These are phyloP conservation scores for Penicillium rolfsii DNA, from an alignment of 2,329 filamentous ascomycete genomes.

Conservation along the genomic window DNA sequence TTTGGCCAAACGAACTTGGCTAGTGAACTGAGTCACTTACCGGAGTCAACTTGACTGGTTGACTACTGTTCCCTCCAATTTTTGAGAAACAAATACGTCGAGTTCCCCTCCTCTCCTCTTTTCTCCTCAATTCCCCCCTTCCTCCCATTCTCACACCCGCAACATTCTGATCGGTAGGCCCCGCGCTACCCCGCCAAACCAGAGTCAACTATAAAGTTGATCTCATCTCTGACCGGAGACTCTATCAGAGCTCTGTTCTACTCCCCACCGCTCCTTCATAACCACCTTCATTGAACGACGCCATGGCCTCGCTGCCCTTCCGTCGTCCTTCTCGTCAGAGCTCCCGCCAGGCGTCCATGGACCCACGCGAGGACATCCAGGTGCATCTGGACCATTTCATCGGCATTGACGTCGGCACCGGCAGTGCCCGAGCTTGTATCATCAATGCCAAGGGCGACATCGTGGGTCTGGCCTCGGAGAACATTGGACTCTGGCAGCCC, in stretches of 20 bases:
- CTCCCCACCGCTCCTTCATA: background rate
- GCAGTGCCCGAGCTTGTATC: slow-evolving; percentile 92
- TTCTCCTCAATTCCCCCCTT: background rate
- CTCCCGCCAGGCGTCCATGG: slow-evolving; percentile 45
- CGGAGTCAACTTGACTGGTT: no score
- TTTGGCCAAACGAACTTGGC: background rate
- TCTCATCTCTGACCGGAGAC: background rate
- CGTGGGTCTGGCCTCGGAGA: slow-evolving; percentile 68
- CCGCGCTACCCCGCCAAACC: background rate
- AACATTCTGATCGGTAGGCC: background rate
- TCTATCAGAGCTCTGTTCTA: background rate
- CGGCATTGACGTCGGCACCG: slow-evolving; percentile 95
- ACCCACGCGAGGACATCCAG: slow-evolving; percentile 60
- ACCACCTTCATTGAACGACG: background rate
- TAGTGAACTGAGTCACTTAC: no score
- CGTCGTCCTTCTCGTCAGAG: slow-evolving; percentile 37
- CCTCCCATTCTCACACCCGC: background rate
- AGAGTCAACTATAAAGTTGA: background rate
- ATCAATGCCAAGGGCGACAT: slow-evolving; percentile 93
- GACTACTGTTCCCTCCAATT: background rate
- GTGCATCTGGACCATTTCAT: slow-evolving; percentile 67
- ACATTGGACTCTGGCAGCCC: slow-evolving; percentile 80
- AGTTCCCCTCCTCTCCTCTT: background rate
- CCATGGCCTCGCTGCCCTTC: slow-evolving; percentile 41
- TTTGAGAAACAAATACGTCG: background rate